Conservation (phyloP, 2,329 filamentous ascomycete species). For the Pezicula carpinea region DNA sequence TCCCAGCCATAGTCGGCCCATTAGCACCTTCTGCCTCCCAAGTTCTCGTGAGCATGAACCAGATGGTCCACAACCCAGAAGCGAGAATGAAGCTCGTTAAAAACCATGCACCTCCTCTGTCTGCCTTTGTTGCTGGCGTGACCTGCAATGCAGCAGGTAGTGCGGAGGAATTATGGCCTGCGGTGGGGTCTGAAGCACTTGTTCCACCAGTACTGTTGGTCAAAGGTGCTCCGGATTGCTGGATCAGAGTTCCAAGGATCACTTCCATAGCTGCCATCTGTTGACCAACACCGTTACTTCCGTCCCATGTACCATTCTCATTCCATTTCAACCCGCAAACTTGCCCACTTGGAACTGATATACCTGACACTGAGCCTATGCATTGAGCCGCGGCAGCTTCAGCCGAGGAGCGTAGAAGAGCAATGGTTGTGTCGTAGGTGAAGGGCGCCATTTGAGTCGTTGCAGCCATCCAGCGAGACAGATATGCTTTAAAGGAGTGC, state of each 20-base stretch:
- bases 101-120: slow-evolving; percentile 36
- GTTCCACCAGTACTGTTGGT: slow-evolving; percentile 53
- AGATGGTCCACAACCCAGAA: slow-evolving; percentile 3
- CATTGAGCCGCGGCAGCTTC: slow-evolving; percentile 54
- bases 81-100: slow-evolving; percentile 30
- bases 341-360: slow-evolving; percentile 42
- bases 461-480: slow-evolving; percentile 57
- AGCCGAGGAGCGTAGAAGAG: slow-evolving; percentile 50
- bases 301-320: slow-evolving; percentile 50
- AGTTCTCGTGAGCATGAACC: slow-evolving; percentile 9
- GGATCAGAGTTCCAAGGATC: slow-evolving; percentile 55
- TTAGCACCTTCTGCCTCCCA: slow-evolving; percentile 4
- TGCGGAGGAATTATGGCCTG: slow-evolving; percentile 16
- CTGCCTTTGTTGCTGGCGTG: slow-evolving; percentile 26
- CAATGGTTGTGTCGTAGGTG: slow-evolving; percentile 48
- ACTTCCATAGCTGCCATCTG: slow-evolving; percentile 68
- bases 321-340: slow-evolving; percentile 60
- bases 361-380: slow-evolving; percentile 32
- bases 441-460: slow-evolving; percentile 61
- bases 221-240: slow-evolving; percentile 35
- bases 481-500: slow-evolving; percentile 59
- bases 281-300: slow-evolving; percentile 58
- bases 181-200: slow-evolving; percentile 35
- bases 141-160: neutral
- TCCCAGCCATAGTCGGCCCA: slow-evolving; percentile 4